Evolutionary conservation across 495 filamentous ascomycete genomes (phyloP), one percentile per base, ranked within the genome.

Genomic region (Polyplosphaeria fusca): DNA sequence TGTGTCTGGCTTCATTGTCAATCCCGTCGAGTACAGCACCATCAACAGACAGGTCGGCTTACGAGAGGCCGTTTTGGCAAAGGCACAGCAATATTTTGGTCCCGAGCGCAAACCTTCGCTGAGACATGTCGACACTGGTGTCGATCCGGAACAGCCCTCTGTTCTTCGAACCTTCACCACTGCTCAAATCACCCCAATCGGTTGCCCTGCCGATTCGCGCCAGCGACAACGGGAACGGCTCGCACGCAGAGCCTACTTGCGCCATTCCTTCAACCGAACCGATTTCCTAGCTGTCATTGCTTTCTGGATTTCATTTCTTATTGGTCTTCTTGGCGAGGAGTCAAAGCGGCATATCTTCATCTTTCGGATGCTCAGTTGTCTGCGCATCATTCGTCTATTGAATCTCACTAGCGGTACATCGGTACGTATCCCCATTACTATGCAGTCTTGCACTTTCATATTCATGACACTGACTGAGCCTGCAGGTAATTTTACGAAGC

Each of bases 241-340:
- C 50, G 93, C 93, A 26, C 84, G 91, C 53, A 84, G 93, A 52
- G 93, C 93, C 3, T 97, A 96, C 69, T 77, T 99, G 46, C 84
- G 93, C 25, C 93, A 99, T 66, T 87, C 86, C 9, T 97, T 97
- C 74, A 97, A 96, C 69, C 82, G 93, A 51, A 77, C 97, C 2
- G 93, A 99, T 70, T 96, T 97, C 73, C 73, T 99, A 28, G 94
- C 93, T 3, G 86, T 99, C n/a, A 77, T 92, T n/a, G 85, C 91
- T 4, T 97, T 87, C 70, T 99, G 93, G 93, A 83, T 95, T 41
- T 83, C 88, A 0, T 91, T 96, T 61, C 69, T 82, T 28, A 77
- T 98, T 45, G 77, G 82, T 20, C 59, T 89, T 18, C 76, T 77
- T 18, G 85, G 82, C 7, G 64, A 91, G 18, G 89, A 96, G 64